Conservation (phyloP, 352 stramenopile species). For the Thalassiosira hispida region DNA sequence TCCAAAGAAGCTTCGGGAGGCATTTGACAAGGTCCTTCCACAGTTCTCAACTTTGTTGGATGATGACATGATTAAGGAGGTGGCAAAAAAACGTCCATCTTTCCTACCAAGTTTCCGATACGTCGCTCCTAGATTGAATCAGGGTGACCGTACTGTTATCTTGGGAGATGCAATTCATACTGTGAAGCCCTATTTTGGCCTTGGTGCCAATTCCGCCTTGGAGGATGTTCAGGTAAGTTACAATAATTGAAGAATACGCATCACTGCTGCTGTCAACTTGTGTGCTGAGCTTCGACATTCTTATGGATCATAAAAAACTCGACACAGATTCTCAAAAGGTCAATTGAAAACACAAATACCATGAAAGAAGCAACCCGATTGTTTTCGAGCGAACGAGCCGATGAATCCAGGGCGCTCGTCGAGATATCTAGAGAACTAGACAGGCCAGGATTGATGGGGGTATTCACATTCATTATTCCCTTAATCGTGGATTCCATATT, state of each 20-base stretch:
- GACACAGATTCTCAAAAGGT: slow-evolving; percentile 50
- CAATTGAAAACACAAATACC: slow-evolving; percentile 62
- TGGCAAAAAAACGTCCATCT: slow-evolving; percentile 77
- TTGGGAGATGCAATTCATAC: slow-evolving; percentile 84
- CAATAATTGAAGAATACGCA: background rate
- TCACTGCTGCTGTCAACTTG: too few relatives aligned
- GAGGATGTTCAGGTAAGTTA: slow-evolving; percentile 80
- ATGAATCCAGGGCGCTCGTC: slow-evolving; percentile 83
- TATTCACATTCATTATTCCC: slow-evolving; percentile 85
- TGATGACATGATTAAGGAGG: slow-evolving; percentile 69
- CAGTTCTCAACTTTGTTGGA: slow-evolving; percentile 79
- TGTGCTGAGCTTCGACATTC: too few relatives aligned
- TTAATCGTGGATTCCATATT: slow-evolving; percentile 88
- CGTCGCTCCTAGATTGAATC: slow-evolving; percentile 70
- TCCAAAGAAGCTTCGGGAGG: slow-evolving; percentile 60
- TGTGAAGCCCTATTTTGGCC: slow-evolving; percentile 88
- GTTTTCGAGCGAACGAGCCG: slow-evolving; percentile 71
- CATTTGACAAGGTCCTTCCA: slow-evolving; percentile 79
- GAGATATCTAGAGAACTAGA: slow-evolving; percentile 83
- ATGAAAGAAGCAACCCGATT: slow-evolving; percentile 59
- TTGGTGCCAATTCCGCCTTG: slow-evolving; percentile 86
- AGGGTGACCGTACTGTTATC: slow-evolving; percentile 72
- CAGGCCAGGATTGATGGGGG: slow-evolving; percentile 69
- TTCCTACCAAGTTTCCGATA: slow-evolving; percentile 84
- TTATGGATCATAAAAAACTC: slow-evolving; percentile 9